Base-by-base conservation (phyloP, 768 basidiomycete genomes). In the Lyophyllum shimeji region DNA sequence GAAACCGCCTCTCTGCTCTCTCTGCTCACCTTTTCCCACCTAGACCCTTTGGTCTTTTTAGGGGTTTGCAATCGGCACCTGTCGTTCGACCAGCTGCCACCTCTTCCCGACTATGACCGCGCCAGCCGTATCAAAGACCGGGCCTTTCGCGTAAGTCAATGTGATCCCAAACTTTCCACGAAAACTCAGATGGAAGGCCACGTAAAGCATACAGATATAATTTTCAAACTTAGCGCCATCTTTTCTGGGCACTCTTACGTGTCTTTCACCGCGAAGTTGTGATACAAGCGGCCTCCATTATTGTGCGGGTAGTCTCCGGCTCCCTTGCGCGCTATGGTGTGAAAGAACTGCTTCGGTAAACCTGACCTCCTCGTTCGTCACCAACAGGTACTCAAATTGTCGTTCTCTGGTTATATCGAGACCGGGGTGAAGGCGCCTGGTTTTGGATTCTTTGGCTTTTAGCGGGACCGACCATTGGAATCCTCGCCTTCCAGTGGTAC, bases 401-500 rank as follows among this genome's bases (percentile, higher is more conserved):
- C 67, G 70, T 57, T 70, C 42, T 29, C 9, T 54, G 84, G 80
- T 37, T 83, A 87, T 63, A 67, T 90, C 13, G 85, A 88, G 68
- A 75, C 65, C 3, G 68, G 72, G 82, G 82, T 1, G 62, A 76
- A 51, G 74, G 65, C 18, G 74, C 83, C 0, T 58, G 86, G 81
- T 77, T 88, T 4, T 90, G 87, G 86, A 78, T 89, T 15, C 31
- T 69, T 0, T 67, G 71, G 61, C 69, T 85, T 17, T 77, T 83
- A 56, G 49, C 78, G 4, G 82, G 81, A 9, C 80, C 82, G 7
- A 64, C 76, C 3, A 0, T 76, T 6, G 69, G 65, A 8, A 68
- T 76, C 6, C 23, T 86, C 7, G 60, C 69, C 23, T 73, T 77
- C 40, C 82, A 89, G 58, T 76, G 74, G 67, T 87, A 85, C 61